Conservation (phyloP, 768 basidiomycete species). For the Mycena crocata region DNA sequence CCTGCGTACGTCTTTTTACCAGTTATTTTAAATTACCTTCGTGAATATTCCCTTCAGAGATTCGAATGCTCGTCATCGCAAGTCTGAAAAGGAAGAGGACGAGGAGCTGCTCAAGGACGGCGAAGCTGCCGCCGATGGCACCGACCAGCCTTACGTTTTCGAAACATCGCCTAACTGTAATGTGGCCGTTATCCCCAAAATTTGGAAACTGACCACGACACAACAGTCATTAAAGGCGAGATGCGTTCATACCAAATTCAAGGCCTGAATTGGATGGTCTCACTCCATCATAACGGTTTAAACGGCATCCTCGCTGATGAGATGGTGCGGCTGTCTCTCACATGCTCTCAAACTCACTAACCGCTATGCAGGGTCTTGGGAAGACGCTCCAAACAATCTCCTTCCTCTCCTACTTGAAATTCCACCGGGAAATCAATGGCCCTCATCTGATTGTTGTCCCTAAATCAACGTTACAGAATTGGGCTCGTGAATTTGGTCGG, state of each 20-base stretch:
- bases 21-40: not conserved
- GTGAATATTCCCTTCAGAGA: conserved; percentile 58
- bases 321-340: conserved; percentile 66
- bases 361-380: conserved; percentile 87
- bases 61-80: conserved; percentile 84
- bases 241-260: conserved; percentile 97
- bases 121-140: conserved; percentile 81
- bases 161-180: conserved; percentile 93
- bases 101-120: conserved; percentile 93
- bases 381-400: conserved; percentile 99
- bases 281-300: conserved; percentile 94
- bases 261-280: conserved; percentile 97
- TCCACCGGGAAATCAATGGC: conserved; percentile 78
- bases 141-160: conserved; percentile 93
- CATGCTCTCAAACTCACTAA: conserved; percentile 13
- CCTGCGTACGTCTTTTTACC: conserved; percentile 58
- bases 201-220: conserved; percentile 11
- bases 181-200: not conserved
- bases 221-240: conserved; percentile 84
- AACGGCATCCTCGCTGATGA: conserved; percentile 98
- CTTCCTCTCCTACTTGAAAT: conserved; percentile 94
- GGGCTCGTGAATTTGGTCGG: conserved; percentile 90
- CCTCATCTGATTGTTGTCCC: conserved; percentile 97
- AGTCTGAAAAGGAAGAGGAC: conserved; percentile 98
- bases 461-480: conserved; percentile 98